phyloP scores from a whole-genome alignment of 1,284 basidiomycete genomes.

The Cystobasidiaceae sp. region DNA sequence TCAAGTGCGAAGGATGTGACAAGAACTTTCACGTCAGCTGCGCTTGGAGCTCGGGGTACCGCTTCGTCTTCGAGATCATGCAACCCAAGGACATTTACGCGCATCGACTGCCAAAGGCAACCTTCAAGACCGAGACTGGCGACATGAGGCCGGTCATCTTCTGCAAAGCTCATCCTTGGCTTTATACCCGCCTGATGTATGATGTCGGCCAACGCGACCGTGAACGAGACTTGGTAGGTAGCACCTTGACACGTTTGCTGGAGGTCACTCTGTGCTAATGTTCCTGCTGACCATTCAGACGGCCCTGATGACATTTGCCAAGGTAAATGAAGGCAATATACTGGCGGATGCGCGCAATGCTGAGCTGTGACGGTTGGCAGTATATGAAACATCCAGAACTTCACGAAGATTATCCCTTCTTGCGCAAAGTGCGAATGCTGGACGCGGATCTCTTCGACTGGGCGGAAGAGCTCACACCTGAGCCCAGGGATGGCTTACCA shows the following conservation, averaged over 20 bases:
- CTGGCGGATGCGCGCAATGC: neutral
- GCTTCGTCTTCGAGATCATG: constrained; percentile 84
- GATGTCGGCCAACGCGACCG: constrained; percentile 18
- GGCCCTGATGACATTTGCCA: constrained; percentile 12
- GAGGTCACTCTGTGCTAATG: neutral
- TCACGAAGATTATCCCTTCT: neutral
- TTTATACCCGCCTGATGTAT: neutral
- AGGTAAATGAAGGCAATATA: neutral
- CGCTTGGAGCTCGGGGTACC: constrained; percentile 74
- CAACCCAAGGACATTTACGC: constrained; percentile 65
- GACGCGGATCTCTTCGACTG: neutral
- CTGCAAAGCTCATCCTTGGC: constrained; percentile 14
- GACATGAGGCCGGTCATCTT: constrained; percentile 14
- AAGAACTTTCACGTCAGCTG: constrained; percentile 81
- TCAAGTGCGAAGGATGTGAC: constrained; percentile 75
- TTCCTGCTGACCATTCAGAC: neutral
- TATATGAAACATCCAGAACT: neutral
- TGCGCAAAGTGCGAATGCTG: neutral
- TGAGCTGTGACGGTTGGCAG: neutral
- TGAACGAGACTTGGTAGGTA: constrained; percentile 1
- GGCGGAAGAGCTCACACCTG: no score
- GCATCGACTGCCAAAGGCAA: constrained; percentile 60
- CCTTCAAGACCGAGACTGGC: constrained; percentile 68
- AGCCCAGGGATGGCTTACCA: no score
- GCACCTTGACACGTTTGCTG: neutral